phyloP scores from a whole-genome alignment of 108 stramenopile genomes.

The Pseudonitzschia multiseries region DNA sequence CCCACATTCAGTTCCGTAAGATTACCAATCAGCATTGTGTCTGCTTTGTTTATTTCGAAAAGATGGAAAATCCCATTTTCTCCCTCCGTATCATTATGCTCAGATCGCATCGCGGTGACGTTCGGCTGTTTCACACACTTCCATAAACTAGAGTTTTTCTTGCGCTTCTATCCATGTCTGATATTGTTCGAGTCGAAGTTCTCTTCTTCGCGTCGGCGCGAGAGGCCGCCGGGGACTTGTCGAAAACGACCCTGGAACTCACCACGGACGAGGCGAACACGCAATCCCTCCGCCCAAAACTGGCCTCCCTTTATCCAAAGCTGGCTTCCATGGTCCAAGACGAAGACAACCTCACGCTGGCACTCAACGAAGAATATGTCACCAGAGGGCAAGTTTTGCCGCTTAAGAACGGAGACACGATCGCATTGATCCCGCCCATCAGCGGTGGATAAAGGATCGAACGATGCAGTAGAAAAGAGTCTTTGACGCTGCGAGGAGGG shows the following conservation, averaged over 20 bases:
- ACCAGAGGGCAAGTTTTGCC: constrained; percentile 48
- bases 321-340: constrained; percentile 65
- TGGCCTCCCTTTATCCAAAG: constrained; percentile 65
- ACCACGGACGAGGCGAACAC: constrained; percentile 46
- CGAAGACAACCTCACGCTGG: constrained; percentile 77
- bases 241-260: constrained; percentile 43
- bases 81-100: too few relatives aligned
- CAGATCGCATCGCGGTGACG: too few relatives aligned
- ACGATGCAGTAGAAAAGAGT: background rate
- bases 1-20: too few relatives aligned
- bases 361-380: constrained; percentile 87
- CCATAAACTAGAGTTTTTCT: too few relatives aligned
- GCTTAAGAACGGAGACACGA: constrained; percentile 72
- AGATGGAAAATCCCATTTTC: too few relatives aligned
- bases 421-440: constrained; percentile 88
- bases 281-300: constrained; percentile 34
- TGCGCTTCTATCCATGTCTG: background rate
- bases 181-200: constrained; percentile 34
- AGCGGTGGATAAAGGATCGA: constrained; percentile 68
- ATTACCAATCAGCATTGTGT: too few relatives aligned
- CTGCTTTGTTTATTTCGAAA: too few relatives aligned
- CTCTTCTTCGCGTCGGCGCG: constrained; percentile 87
- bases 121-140: too few relatives aligned
- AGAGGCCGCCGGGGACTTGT: constrained; percentile 71
- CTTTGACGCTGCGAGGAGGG: background rate